Conservation (phyloP, 768 basidiomycete species). For the Trametes coccinea region DNA sequence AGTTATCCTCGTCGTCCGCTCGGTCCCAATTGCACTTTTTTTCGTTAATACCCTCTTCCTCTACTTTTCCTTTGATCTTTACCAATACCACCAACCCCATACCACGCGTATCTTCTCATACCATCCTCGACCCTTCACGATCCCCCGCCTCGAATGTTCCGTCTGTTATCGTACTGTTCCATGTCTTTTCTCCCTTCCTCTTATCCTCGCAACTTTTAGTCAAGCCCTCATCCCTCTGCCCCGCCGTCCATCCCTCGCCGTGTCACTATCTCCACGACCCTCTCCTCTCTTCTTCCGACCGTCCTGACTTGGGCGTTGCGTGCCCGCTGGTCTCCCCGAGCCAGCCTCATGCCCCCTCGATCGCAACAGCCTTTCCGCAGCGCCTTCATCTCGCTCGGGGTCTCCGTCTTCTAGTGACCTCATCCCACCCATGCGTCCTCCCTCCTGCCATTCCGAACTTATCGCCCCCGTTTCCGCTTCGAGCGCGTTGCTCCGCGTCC, state of each 20-base stretch:
- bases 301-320: too few species aligned
- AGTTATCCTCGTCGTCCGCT: slow-evolving; percentile 1
- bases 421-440: slow-evolving; percentile 1
- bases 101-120: background rate
- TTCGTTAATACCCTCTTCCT: background rate
- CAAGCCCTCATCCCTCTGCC: slow-evolving; percentile 12
- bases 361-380: slow-evolving; percentile 16
- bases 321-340: background rate
- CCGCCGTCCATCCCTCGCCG: background rate
- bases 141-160: slow-evolving; percentile 9
- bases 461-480: background rate
- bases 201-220: background rate
- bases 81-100: too few species aligned
- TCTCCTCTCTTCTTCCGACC: background rate
- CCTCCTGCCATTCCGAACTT: background rate
- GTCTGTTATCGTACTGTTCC: slow-evolving; percentile 4
- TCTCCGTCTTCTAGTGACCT: background rate
- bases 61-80: too few species aligned
- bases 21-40: background rate
- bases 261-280: slow-evolving; percentile 14
- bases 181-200: background rate
- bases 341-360: slow-evolving; percentile 17
- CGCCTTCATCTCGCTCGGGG: background rate
- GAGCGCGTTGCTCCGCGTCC: background rate
- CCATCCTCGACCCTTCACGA: background rate